Percentiles rank a stretch among this genome's conserved stretches.
Conservation (phyloP, 1,284 basidiomycete species). For the Sporisorium sorghi region DNA sequence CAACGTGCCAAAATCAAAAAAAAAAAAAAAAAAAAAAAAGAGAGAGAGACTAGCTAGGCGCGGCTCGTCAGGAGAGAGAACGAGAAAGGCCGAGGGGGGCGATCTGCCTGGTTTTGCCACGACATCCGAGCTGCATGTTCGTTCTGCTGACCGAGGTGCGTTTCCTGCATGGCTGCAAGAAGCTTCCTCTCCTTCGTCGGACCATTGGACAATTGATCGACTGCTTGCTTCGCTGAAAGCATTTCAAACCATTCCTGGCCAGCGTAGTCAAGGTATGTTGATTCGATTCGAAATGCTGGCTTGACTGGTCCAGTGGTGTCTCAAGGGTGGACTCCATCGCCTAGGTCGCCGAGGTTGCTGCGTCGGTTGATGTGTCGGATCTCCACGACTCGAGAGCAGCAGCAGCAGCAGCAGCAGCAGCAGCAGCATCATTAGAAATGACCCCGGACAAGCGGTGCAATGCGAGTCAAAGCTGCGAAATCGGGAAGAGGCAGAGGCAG, state of each 20-base stretch:
- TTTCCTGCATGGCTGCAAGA: neutral
- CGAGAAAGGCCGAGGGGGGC: neutral
- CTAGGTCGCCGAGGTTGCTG: neutral
- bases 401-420: neutral
- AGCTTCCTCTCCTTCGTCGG: neutral
- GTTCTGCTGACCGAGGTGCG: neutral
- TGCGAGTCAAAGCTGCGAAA: too few species aligned
- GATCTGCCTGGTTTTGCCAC: neutral
- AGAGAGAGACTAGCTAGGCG: neutral
- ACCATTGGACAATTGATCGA: too few species aligned
- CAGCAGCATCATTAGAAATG: neutral
- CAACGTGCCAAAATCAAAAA: neutral
- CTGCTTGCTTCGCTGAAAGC: too few species aligned
- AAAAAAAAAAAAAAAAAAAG: neutral
- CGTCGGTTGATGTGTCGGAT: neutral
- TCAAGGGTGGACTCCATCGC: too few species aligned
- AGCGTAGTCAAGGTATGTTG: neutral
- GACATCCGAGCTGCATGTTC: neutral
- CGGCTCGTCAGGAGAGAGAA: neutral
- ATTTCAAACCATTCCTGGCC: too few species aligned
- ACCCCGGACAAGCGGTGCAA: conserved; percentile 4
- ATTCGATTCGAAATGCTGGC: too few species aligned
- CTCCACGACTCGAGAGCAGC: conserved; percentile 3
- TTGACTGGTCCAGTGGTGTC: neutral
- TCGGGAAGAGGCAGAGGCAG: too few species aligned